Conservation (phyloP, 2,329 filamentous ascomycete species). For the Pseudocercospora fuligena region DNA sequence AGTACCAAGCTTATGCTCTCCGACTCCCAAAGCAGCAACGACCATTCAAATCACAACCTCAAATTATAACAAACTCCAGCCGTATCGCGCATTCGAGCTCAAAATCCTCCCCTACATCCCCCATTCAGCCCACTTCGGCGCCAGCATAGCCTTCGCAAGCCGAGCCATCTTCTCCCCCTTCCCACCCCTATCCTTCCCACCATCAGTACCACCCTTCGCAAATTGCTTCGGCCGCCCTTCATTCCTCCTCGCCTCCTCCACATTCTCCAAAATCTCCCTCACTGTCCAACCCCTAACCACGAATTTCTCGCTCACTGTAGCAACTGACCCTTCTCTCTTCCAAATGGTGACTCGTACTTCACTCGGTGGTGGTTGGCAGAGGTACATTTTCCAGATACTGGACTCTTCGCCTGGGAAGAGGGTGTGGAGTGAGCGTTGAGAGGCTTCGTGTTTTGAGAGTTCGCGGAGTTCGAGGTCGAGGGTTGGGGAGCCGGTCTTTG, state of each 20-base stretch:
- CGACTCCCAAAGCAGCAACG: too few species aligned
- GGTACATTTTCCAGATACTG: slow-evolving; percentile 16
- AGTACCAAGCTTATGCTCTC: too few species aligned
- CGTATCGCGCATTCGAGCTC: too few species aligned
- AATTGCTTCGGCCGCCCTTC: not conserved
- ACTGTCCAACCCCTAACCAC: slow-evolving; percentile 12
- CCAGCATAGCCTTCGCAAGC: not conserved
- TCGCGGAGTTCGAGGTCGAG: slow-evolving; percentile 20
- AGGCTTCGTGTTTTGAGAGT: slow-evolving; percentile 10
- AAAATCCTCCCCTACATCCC: not conserved
- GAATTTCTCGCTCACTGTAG: slow-evolving; percentile 3
- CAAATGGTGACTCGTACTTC: slow-evolving; percentile 13
- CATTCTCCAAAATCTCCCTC: slow-evolving; percentile 14
- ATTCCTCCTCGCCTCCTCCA: slow-evolving; percentile 13
- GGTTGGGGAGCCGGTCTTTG: not conserved
- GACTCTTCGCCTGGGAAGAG: slow-evolving; percentile 5
- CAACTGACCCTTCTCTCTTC: not conserved
- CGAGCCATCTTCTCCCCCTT: not conserved
- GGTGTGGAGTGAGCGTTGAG: not conserved
- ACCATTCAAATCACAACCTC: too few species aligned
- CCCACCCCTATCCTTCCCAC: not conserved
- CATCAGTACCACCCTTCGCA: not conserved
- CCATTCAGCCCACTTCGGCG: not conserved
- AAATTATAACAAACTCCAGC: too few species aligned
- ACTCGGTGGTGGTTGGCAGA: slow-evolving; percentile 15